Evolutionary conservation across 2,329 filamentous ascomycete species (phyloP), one percentile per base, ranked within the genome.

Genomic region (Mariannaea elegans): DNA sequence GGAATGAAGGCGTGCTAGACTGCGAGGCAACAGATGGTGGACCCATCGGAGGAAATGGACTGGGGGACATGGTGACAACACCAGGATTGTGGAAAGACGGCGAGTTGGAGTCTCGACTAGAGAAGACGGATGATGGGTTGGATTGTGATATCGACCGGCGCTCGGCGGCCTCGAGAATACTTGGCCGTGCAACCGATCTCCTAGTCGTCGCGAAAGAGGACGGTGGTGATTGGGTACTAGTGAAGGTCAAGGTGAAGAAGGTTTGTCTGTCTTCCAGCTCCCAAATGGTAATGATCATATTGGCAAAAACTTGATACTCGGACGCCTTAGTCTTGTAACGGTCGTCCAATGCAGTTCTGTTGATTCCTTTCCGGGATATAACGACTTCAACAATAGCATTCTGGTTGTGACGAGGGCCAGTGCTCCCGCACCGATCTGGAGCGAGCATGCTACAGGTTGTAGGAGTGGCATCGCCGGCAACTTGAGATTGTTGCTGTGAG

Each of bases 221-320:
- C 2, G 73, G 55, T 0, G 73, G 71, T 1, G 79, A 79, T 16
- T 82, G 78, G 12, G 85, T 83, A 61, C 83, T 87, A 10, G 90
- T 93, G 61, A 94, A 93, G 0, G 90, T 92, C 58, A 93, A 77
- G 2, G 89, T 93, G 71, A 88, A 93, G 74, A 89, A 93, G 9
- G 83, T 86, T 65, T 88, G 84, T 18, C 83, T 81, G 39, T 90
- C 86, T 36, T 90, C 85, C n/a, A 85, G 80, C 60, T 86, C 83
- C 88, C 90, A 94, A 7, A 91, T 84, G 1, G 88, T 90, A 19
- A 93, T 86, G 45, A 93, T 91, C 88, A 93, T 91, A 64, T 89
- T 90, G 19, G 90, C 88, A 63, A 86, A 85, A 0, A 86, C 75
- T 67, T 79, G 80, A 48, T 73, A 75, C 19, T 77, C 74, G 7